Evolutionary conservation across 2,329 filamentous ascomycete species (phyloP).

Genomic region (Chaetomiaceae sp.): DNA sequence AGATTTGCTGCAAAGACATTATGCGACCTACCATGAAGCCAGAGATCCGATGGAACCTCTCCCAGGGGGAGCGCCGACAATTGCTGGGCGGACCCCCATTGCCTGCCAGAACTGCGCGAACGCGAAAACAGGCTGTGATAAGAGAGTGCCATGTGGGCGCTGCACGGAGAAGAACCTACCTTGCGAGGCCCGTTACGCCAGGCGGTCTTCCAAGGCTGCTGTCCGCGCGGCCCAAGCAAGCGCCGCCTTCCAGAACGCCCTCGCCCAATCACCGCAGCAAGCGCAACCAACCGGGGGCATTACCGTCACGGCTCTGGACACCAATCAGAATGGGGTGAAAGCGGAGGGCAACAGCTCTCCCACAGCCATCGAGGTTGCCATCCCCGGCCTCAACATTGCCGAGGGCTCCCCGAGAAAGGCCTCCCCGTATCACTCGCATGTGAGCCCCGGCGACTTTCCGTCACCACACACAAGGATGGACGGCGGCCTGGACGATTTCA

Average conservation of each 20-base stretch:
- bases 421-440: conserved; percentile 30
- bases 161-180: conserved; percentile 44
- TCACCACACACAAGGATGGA: conserved; percentile 35
- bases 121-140: conserved; percentile 48
- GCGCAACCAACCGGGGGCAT: conserved; percentile 24
- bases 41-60: conserved; percentile 41
- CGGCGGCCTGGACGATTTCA: conserved; percentile 37
- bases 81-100: conserved; percentile 40
- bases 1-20: conserved; percentile 46
- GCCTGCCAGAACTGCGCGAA: conserved; percentile 45
- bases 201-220: conserved; percentile 44
- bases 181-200: conserved; percentile 44
- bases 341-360: conserved; percentile 26
- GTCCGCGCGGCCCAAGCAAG: conserved; percentile 38
- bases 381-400: conserved; percentile 25
- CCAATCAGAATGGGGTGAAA: conserved; percentile 27
- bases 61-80: conserved; percentile 37
- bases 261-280: conserved; percentile 22
- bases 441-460: conserved; percentile 31
- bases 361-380: conserved; percentile 27
- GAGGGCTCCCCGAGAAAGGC: conserved; percentile 26
- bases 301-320: conserved; percentile 34
- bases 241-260: conserved; percentile 28
- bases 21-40: conserved; percentile 46
- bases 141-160: conserved; percentile 42